Conservation (phyloP, 495 filamentous ascomycete species). For the Schizothecium vesticola region DNA sequence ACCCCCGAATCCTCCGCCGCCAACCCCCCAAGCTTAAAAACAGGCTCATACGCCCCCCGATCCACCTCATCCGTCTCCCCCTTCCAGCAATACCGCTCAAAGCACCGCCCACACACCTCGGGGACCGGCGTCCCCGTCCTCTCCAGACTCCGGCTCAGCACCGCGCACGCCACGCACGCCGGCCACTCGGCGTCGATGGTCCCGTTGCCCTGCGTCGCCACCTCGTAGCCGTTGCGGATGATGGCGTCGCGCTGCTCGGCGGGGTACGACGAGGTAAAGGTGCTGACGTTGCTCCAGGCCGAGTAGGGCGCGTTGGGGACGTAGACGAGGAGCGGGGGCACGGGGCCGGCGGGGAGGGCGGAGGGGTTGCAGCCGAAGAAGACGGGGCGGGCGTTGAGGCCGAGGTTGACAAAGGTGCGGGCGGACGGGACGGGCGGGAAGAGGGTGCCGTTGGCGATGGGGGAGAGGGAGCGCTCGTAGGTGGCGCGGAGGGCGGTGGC, state of each 20-base stretch:
- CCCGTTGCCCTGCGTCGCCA: constrained; percentile 75
- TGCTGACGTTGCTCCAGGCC: constrained; percentile 65
- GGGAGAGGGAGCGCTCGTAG: constrained; percentile 64
- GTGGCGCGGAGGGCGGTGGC: constrained; percentile 78
- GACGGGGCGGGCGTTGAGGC: constrained; percentile 76
- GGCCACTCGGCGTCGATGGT: constrained; percentile 68
- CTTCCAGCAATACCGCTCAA: constrained; percentile 82
- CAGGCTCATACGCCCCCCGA: constrained; percentile 30
- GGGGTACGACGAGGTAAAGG: constrained; percentile 60
- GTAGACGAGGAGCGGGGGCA: constrained; percentile 75
- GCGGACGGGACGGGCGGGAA: constrained; percentile 80
- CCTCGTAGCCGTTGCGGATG: constrained; percentile 77
- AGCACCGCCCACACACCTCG: constrained; percentile 65
- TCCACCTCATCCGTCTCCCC: constrained; percentile 52
- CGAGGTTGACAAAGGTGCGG: constrained; percentile 82
- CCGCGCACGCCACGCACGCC: constrained; percentile 79
- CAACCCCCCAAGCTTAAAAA: constrained; percentile 22
- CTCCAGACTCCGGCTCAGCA: constrained; percentile 69
- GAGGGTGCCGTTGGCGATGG: constrained; percentile 69
- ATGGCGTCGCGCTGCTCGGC: constrained; percentile 63
- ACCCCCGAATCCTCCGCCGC: constrained; percentile 2
- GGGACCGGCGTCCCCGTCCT: constrained; percentile 61
- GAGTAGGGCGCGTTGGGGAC: constrained; percentile 83
- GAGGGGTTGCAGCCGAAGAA: constrained; percentile 85
- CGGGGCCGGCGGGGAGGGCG: constrained; percentile 52